Evolutionary conservation across 2,329 filamentous ascomycete species (phyloP).

Genomic region (Plectosphaerella plurivora): DNA sequence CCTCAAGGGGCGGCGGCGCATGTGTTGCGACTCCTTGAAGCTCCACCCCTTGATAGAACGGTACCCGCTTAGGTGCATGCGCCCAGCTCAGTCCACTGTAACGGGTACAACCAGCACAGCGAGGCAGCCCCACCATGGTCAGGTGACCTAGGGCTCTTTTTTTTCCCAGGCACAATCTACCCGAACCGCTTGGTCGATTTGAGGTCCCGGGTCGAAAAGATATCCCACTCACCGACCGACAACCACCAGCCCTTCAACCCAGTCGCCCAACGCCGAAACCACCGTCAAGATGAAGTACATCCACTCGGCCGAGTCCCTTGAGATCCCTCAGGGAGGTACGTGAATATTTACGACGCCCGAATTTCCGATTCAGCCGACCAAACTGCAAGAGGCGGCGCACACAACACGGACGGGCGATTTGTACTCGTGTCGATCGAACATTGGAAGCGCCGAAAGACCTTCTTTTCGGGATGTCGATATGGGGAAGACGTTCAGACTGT

Average conservation of each 20-base stretch:
- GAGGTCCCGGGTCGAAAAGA: no score
- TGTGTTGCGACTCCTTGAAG: no score
- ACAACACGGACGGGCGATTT: constrained; percentile 1
- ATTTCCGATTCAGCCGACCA: neutral
- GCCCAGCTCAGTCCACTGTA: no score
- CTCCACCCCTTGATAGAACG: no score
- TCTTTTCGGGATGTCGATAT: constrained; percentile 3
- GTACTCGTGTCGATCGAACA: constrained; percentile 1
- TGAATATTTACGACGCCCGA: constrained; percentile 26
- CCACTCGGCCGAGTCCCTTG: constrained; percentile 93
- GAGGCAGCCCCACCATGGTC: no score
- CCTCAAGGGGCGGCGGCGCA: neutral
- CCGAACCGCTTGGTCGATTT: no score
- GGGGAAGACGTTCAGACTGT: constrained; percentile 14
- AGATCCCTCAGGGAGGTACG: constrained; percentile 95
- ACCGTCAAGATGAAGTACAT: constrained; percentile 98
- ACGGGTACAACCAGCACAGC: no score
- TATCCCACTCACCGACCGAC: no score
- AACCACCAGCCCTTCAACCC: no score
- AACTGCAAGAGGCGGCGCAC: neutral
- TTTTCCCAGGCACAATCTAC: no score
- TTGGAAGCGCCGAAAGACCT: constrained; percentile 6
- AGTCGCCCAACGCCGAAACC: constrained; percentile 37
- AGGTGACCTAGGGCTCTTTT: no score
- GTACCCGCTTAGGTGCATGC: no score